Percentiles rank a stretch among this genome's conserved stretches.
Evolutionary conservation across 495 filamentous ascomycete species (phyloP).

Genomic region (Thozetella sp.): DNA sequence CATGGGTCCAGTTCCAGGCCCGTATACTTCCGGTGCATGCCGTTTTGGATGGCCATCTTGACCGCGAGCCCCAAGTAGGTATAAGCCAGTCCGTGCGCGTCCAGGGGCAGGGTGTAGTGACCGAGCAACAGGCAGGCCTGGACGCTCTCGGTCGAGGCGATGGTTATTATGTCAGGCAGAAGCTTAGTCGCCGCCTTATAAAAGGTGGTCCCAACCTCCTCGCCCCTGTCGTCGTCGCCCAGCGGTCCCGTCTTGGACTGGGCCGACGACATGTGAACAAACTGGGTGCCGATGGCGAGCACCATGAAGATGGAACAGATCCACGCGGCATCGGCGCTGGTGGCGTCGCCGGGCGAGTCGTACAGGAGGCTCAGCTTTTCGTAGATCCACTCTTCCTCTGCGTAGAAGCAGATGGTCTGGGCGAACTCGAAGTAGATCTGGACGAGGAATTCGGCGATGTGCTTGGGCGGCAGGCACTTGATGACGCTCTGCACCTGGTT

Average conservation of each 20-base stretch:
- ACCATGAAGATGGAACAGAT: conserved; percentile 53
- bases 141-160: conserved; percentile 51
- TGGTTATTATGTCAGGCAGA: conserved; percentile 56
- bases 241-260: conserved; percentile 10
- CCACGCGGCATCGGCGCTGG: conserved; percentile 44
- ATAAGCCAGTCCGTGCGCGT: conserved; percentile 52
- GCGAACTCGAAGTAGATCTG: conserved; percentile 57
- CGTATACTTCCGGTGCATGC: conserved; percentile 53
- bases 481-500: conserved; percentile 37
- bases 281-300: conserved; percentile 55
- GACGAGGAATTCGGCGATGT: conserved; percentile 52
- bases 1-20: conserved; percentile 43
- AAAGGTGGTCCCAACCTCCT: conserved; percentile 53
- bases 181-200: conserved; percentile 53
- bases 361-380: conserved; percentile 48
- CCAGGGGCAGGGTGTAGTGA: conserved; percentile 48
- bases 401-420: conserved; percentile 53
- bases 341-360: conserved; percentile 39
- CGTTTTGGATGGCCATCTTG: conserved; percentile 54
- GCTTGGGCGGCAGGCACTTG: conserved; percentile 49
- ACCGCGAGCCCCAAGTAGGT: conserved; percentile 53
- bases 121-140: conserved; percentile 53
- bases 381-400: conserved; percentile 50
- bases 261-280: conserved; percentile 50
- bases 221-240: conserved; percentile 42